A percentile compares a stretch with the other conserved stretches of the same genome.
Conservation (phyloP, 495 filamentous ascomycete species). For the Penicillium verhagenii region DNA sequence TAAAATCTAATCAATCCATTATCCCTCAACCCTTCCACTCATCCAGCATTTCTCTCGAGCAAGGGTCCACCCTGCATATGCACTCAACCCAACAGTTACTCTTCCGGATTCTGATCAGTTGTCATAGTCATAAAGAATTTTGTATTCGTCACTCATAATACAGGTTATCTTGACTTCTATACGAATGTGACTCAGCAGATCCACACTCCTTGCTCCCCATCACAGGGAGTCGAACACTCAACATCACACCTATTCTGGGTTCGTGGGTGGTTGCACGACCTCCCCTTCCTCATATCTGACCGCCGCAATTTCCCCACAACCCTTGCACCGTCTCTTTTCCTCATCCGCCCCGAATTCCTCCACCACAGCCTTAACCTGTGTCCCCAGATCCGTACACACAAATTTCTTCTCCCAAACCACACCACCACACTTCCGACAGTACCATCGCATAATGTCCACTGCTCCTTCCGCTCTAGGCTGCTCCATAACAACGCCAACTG, state of each 20-base stretch:
- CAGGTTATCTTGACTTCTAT: background rate
- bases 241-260: slow-evolving; percentile 27
- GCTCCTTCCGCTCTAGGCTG: slow-evolving; percentile 69
- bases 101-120: background rate
- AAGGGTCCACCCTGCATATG: background rate
- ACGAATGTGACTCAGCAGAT: background rate
- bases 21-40: background rate
- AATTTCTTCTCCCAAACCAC: slow-evolving; percentile 86
- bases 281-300: slow-evolving; percentile 39
- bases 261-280: slow-evolving; percentile 40
- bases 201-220: slow-evolving; percentile 5
- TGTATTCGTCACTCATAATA: slow-evolving; percentile 14
- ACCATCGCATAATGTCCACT: slow-evolving; percentile 87
- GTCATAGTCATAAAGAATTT: background rate
- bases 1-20: slow-evolving; percentile 19
- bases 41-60: background rate
- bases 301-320: slow-evolving; percentile 74
- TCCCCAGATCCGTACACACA: slow-evolving; percentile 89
- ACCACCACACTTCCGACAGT: slow-evolving; percentile 59
- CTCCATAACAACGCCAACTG: slow-evolving; percentile 85
- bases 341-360: slow-evolving; percentile 73
- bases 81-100: background rate
- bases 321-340: slow-evolving; percentile 70
- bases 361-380: slow-evolving; percentile 93
- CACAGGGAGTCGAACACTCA: background rate